Base-by-base conservation (phyloP, 2,329 filamentous ascomycete genomes). In the Cladorrhinum sp. region DNA sequence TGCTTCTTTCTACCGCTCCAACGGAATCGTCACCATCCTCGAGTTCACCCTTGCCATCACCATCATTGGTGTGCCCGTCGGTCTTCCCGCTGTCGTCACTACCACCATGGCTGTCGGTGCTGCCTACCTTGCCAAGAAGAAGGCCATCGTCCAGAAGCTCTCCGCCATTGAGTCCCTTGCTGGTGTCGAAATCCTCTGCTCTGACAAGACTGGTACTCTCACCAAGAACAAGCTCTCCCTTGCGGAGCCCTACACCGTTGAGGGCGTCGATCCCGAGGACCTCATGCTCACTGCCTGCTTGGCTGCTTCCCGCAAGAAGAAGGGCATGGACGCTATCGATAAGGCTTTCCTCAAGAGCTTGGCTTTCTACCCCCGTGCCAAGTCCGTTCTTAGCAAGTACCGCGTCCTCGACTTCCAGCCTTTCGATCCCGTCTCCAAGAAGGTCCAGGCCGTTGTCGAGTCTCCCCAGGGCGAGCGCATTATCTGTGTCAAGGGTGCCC, bases 91-190 rank as follows among this genome's bases (percentile, higher is more conserved):
- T 69, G 92, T 96, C 79, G 91, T 96, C 63, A 96, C 92, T 70
- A 96, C 92, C 69, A 96, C 92, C 73, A 95, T 96, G 91, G 92
- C 92, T 74, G 92, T 96, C 74, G 92, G 92, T 80, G 92, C 92
- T 67, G 90, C 91, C 65, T 95, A 95, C 77, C 86, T 96, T 62
- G 92, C 92, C 71, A 93, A 92, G 83, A 93, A 94, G 83, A 87
- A 93, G 80, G 92, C 92, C 58, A 96, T 96, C 68, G 92, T 96
- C 67, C 92, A 96, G 81, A 96, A 94, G 82, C 86, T 96, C 57
- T 92, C 89, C 33, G 92, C 92, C 66, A 96, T 96, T 65, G 92
- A 96, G 81, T 96, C 92, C 24, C 84, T 96, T 66, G 92, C 92
- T 73, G 92, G 92, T 81, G 92, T 96, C 65, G 90, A 96, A 78